phyloP scores from a whole-genome alignment of 495 filamentous ascomycete genomes.

The Penicillium argentinense region DNA sequence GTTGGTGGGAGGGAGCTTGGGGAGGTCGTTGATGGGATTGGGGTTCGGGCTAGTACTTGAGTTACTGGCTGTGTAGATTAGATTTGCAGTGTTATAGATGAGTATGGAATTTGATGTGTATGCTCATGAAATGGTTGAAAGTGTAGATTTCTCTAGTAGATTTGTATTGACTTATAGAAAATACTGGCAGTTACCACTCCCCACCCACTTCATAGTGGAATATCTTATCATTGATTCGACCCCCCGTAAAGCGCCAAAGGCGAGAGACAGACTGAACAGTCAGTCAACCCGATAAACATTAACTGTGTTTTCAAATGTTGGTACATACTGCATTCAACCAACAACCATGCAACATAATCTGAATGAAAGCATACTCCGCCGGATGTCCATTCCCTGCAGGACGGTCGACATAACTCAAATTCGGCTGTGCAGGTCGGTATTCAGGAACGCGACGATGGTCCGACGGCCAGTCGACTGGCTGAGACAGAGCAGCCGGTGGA shows the following conservation, averaged over 20 bases:
- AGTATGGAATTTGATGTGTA: not conserved
- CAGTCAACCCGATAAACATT: not conserved
- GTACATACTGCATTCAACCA: constrained; percentile 51
- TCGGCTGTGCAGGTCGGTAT: constrained; percentile 47
- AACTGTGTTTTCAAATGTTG: not conserved
- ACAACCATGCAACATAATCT: constrained; percentile 53
- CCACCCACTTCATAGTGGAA: constrained; percentile 52
- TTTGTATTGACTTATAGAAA: not conserved
- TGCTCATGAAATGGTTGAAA: too few species aligned
- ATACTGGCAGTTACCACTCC: constrained; percentile 36
- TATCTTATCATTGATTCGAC: constrained; percentile 40
- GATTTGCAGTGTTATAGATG: too few species aligned
- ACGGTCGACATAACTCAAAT: constrained; percentile 40
- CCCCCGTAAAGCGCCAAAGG: constrained; percentile 45
- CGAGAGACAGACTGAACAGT: constrained; percentile 28
- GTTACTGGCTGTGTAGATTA: too few species aligned
- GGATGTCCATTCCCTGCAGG: constrained; percentile 38
- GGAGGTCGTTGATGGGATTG: constrained; percentile 47
- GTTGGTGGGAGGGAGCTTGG: constrained; percentile 39
- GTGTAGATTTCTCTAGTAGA: not conserved
- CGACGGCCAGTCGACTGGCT: constrained; percentile 40
- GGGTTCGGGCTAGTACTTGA: constrained; percentile 30
- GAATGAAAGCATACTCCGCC: constrained; percentile 46
- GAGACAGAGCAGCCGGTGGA: constrained; percentile 5
- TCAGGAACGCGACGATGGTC: constrained; percentile 50